Evolutionary conservation across 106 monocot species (phyloP).

Genomic region (Chionographis japonica): DNA sequence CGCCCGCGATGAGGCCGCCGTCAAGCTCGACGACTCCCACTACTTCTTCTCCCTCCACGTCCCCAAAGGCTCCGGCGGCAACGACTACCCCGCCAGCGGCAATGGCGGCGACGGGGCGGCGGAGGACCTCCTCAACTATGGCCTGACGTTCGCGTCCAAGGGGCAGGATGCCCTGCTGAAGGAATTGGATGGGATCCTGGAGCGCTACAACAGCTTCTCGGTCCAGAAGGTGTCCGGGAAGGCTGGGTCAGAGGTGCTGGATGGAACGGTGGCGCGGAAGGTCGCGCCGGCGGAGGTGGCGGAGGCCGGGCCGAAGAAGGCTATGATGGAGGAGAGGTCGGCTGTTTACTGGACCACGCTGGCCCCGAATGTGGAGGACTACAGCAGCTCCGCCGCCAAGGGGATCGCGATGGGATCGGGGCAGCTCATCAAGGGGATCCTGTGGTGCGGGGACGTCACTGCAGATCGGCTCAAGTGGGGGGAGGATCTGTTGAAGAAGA

Average conservation of each 20-base stretch:
- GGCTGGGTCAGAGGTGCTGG: slow-evolving; percentile 36
- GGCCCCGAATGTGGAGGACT: slow-evolving; percentile 97
- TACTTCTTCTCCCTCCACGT: slow-evolving; percentile 90
- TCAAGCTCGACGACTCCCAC: slow-evolving; percentile 77
- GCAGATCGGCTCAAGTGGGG: slow-evolving; percentile 83
- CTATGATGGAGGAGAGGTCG: slow-evolving; percentile 61
- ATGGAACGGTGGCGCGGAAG: slow-evolving; percentile 39
- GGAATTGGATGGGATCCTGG: slow-evolving; percentile 52
- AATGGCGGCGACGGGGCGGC: not conserved
- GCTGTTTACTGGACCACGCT: slow-evolving; percentile 94
- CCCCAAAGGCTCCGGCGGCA: slow-evolving; percentile 21
- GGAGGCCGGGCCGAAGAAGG: slow-evolving; percentile 41
- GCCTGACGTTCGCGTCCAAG: slow-evolving; percentile 80
- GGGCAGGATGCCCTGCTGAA: slow-evolving; percentile 55
- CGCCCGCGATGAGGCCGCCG: slow-evolving; percentile 62
- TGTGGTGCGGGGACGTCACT: slow-evolving; percentile 97
- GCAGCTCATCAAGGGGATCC: slow-evolving; percentile 65
- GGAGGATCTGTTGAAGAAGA: slow-evolving; percentile 63
- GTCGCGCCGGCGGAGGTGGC: slow-evolving; percentile 52
- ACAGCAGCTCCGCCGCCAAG: slow-evolving; percentile 51
- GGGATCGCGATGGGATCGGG: slow-evolving; percentile 75
- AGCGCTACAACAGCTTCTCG: slow-evolving; percentile 63
- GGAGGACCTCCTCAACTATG: slow-evolving; percentile 54
- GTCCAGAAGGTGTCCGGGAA: slow-evolving; percentile 49
- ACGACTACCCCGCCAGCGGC: slow-evolving; percentile 14